phyloP scores from a whole-genome alignment of 176 grass and related monocot genomes.

The Metroxylon sagu region DNA sequence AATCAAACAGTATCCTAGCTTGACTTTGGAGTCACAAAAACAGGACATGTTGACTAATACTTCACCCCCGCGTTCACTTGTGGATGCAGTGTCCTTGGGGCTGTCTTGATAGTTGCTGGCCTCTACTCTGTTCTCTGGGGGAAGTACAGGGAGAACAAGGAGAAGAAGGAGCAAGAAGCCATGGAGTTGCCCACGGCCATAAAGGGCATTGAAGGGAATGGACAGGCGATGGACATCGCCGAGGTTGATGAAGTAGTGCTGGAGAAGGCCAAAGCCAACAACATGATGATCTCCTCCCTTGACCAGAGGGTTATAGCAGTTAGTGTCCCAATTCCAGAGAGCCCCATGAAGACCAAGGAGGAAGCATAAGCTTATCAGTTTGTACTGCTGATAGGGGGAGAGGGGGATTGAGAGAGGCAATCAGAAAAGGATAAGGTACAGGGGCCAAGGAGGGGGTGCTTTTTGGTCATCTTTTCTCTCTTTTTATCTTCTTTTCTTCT shows the following conservation, averaged over 20 bases:
- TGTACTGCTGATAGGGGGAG: slow-evolving; percentile 10
- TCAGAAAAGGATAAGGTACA: slow-evolving; percentile 15
- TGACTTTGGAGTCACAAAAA: too few relatives aligned
- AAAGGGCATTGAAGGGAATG: slow-evolving; percentile 50
- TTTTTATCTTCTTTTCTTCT: neutral
- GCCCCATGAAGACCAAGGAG: slow-evolving; percentile 41
- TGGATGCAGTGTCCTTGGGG: slow-evolving; percentile 59
- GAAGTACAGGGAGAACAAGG: slow-evolving; percentile 77
- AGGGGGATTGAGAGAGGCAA: slow-evolving; percentile 16
- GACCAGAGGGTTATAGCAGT: slow-evolving; percentile 16
- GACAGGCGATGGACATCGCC: slow-evolving; percentile 43
- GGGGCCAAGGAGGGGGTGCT: slow-evolving; percentile 16
- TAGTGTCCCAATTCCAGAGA: slow-evolving; percentile 29
- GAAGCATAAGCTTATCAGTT: slow-evolving; percentile 11
- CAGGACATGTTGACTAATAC: neutral
- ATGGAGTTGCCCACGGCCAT: slow-evolving; percentile 58
- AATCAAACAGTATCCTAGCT: too few relatives aligned
- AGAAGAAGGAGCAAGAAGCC: slow-evolving; percentile 54
- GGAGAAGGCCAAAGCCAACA: slow-evolving; percentile 65
- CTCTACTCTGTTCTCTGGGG: slow-evolving; percentile 97
- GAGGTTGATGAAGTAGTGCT: slow-evolving; percentile 64
- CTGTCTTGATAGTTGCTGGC: slow-evolving; percentile 63
- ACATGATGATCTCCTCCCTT: slow-evolving; percentile 27
- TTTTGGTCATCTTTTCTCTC: slow-evolving; percentile 12
- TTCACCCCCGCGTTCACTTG: neutral